phyloP scores from a whole-genome alignment of 164 flowering plant species.

The Aristolochia californica region DNA sequence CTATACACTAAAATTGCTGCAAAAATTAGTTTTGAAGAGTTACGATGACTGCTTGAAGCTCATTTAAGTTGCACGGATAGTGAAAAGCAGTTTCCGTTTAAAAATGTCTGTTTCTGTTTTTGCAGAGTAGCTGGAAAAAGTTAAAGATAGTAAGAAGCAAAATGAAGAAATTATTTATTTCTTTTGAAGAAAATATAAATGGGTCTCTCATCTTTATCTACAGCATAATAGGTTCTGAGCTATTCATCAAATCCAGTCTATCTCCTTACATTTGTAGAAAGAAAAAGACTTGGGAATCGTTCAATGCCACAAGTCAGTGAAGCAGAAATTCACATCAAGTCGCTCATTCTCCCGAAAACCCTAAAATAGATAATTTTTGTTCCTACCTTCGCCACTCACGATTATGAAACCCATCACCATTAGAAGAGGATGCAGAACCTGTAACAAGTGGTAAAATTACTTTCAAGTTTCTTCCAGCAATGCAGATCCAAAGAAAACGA shows the following conservation, averaged over 20 bases:
- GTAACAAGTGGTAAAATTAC: slow-evolving; percentile 3
- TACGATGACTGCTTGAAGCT: background rate
- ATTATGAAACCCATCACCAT: slow-evolving; percentile 94
- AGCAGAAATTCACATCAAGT: slow-evolving; percentile 1
- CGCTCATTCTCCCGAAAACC: background rate
- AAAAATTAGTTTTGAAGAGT: background rate
- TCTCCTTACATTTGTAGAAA: background rate
- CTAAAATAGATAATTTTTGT: background rate
- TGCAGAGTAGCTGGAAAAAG: too few relatives aligned
- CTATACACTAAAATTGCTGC: slow-evolving; percentile 80
- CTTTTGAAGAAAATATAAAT: too few relatives aligned
- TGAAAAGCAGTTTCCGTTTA: background rate
- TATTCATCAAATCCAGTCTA: background rate
- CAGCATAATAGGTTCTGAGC: too few relatives aligned
- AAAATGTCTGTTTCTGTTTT: too few relatives aligned
- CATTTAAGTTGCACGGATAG: background rate
- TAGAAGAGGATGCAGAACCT: slow-evolving; percentile 79
- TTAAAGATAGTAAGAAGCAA: too few relatives aligned
- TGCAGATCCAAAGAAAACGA: background rate
- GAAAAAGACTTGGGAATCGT: background rate
- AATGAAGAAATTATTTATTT: too few relatives aligned
- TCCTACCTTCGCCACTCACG: slow-evolving; percentile 91
- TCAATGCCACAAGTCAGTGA: background rate
- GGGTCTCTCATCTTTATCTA: too few relatives aligned
- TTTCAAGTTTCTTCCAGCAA: background rate